phyloP scores from a whole-genome alignment of 129 eudicot genomes.

The Mikania micrantha region DNA sequence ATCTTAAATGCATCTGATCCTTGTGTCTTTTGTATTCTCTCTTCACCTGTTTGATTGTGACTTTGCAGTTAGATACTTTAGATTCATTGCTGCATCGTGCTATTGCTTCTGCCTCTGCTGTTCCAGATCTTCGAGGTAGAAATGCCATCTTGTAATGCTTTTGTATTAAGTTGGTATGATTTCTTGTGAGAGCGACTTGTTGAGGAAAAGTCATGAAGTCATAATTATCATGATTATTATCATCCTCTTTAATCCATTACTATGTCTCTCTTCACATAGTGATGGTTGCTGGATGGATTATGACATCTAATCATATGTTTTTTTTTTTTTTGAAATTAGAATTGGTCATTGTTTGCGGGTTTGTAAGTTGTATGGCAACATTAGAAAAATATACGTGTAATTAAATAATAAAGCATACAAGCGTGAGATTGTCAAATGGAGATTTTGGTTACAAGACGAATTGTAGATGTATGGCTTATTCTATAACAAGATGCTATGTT shows the following conservation, averaged over 20 bases:
- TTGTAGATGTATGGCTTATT: not conserved
- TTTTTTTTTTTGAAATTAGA: not conserved
- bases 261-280: not conserved
- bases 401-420: not conserved
- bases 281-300: not conserved
- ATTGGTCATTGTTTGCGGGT: not conserved
- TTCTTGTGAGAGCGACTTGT: not conserved
- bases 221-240: not conserved
- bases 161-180: constrained; percentile 6
- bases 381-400: not conserved
- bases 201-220: not conserved
- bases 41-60: constrained; percentile 8
- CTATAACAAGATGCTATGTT: not conserved
- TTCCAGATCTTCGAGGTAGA: constrained; percentile 90
- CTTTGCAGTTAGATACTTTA: constrained; percentile 62
- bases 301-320: not conserved
- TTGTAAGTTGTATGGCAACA: not conserved
- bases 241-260: not conserved
- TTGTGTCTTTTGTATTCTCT: not conserved
- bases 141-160: constrained; percentile 5
- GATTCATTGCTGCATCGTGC: constrained; percentile 93
- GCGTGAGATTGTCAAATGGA: not conserved
- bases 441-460: not conserved
- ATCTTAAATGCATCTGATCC: constrained; percentile 11
- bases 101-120: constrained; percentile 65